A percentile compares a stretch with the other conserved stretches of the same genome.
Evolutionary conservation across 345 rosid species (phyloP).

Genomic region (Linum usitatissimum): DNA sequence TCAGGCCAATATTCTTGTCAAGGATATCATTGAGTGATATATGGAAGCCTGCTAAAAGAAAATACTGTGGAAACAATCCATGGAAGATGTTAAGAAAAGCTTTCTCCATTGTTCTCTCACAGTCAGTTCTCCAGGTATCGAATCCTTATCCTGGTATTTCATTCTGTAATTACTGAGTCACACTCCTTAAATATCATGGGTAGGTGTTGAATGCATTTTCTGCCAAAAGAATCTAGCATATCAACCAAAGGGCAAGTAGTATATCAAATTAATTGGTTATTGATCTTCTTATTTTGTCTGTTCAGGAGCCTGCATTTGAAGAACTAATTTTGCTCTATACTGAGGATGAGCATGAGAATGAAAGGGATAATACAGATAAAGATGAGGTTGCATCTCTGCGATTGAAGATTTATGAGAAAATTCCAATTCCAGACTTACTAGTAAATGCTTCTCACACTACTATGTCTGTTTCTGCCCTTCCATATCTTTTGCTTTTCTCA

Average conservation of each 20-base stretch:
- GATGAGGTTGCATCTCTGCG: constrained; percentile 52
- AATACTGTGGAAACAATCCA: constrained; percentile 47
- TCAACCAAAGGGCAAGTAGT: background rate
- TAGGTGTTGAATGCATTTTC: constrained; percentile 3
- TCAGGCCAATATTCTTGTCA: constrained; percentile 75
- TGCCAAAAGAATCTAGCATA: constrained; percentile 2
- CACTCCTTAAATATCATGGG: background rate
- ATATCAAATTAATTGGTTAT: background rate
- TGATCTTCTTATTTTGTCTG: constrained; percentile 20
- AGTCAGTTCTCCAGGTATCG: constrained; percentile 73
- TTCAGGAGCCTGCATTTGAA: constrained; percentile 88
- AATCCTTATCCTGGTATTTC: background rate
- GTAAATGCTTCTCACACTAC: constrained; percentile 38
- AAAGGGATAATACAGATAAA: constrained; percentile 28
- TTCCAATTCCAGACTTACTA: constrained; percentile 92
- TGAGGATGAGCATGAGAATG: constrained; percentile 33
- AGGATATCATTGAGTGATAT: constrained; percentile 86
- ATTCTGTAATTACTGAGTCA: constrained; percentile 6
- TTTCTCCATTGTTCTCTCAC: constrained; percentile 75
- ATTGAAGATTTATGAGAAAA: constrained; percentile 70
- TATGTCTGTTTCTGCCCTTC: constrained; percentile 24
- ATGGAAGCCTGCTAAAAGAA: constrained; percentile 82
- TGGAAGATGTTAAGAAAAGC: constrained; percentile 77
- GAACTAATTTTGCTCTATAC: constrained; percentile 80
- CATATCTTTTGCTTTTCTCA: constrained; percentile 5